Evolutionary conservation across 2,329 filamentous ascomycete genomes (phyloP), one percentile per base, ranked within the genome.

Genomic region (Trichoderma hamatum): DNA sequence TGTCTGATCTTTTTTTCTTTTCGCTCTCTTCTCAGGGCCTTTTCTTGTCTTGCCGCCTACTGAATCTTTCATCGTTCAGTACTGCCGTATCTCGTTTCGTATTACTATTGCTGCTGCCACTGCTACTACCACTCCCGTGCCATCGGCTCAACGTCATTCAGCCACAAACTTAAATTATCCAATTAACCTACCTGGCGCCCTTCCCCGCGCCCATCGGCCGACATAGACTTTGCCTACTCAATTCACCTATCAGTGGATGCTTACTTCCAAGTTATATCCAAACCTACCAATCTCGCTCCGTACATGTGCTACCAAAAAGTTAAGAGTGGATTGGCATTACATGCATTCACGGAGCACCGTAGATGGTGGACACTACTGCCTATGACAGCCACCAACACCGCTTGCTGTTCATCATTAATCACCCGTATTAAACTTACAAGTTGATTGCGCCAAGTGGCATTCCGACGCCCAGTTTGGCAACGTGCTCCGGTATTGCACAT

Each of bases 401-500:
- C n/a, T 24, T 10, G 11, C 46, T 24, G 5, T 24, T n/a, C 43
- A 13, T 49, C 43, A 49, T 5, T 49, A 14, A 49, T 24, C 52
- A 10, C 55, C 19, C 32, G 19, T 24, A 21, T 24, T 16, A n/a
- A 43, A 28, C 16, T 13, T 16, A 21, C 55, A 34, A 39, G 19
- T 5, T 39, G 10, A 32, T 32, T 32, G 36, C 30, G 58, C 58
- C 39, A 19, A 28, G 28, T 49, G 11, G 36, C 54, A 52, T 46
- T 49, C 30, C 30, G 36, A 55, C 26, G 36, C 66, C 66, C 62
- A 61, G 39, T 61, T 62, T 62, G 58, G 66, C 58, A 68, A 56
- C 66, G 39, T 36, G 30, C 49, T 24, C 19, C 24, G 34, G 66
- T 13, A 51, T 39, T 54, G 51, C 54, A 55, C 36, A 28, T 68